Conservation (phyloP, 257 asterid genomes). For the Gardenia jasminoides region DNA sequence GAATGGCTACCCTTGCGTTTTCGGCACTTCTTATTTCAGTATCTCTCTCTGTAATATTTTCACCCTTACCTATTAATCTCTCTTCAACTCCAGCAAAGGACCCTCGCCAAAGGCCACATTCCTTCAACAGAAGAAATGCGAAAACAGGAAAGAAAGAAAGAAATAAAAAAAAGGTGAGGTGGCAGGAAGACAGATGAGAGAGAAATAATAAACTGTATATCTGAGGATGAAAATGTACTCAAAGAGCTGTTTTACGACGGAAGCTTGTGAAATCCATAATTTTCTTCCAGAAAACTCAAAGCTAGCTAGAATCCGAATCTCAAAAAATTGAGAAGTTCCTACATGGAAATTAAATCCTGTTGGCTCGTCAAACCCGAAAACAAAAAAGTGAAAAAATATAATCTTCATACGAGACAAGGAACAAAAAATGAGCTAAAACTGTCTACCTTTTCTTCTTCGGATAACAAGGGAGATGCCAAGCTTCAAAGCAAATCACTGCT, state of each 20-base stretch:
- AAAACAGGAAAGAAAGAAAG: not conserved
- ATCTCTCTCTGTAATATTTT: not conserved
- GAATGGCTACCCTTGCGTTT: conserved; percentile 44
- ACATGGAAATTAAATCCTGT: not conserved
- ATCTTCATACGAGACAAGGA: not conserved
- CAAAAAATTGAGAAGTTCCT: not conserved
- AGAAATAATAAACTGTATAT: not conserved
- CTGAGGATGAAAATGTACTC: conserved; percentile 5
- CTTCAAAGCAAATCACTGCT: conserved; percentile 13
- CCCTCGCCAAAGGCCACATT: not conserved
- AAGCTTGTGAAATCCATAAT: not conserved
- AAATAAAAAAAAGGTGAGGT: no score
- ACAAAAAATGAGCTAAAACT: not conserved
- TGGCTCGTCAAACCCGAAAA: not conserved
- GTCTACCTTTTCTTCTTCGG: conserved; percentile 59
- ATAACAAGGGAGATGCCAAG: conserved; percentile 41
- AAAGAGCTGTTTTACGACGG: not conserved
- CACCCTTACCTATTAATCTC: not conserved
- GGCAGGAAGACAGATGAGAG: not conserved
- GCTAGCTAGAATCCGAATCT: conserved; percentile 7
- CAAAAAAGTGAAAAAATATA: not conserved
- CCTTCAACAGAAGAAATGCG: not conserved
- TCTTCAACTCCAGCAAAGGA: not conserved
- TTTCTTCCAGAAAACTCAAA: conserved; percentile 42
- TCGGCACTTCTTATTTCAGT: conserved; percentile 28